Evolutionary conservation across 805 yeast species (phyloP), one percentile per base, ranked within the genome.

Genomic region (Yamadazyma olivae): DNA sequence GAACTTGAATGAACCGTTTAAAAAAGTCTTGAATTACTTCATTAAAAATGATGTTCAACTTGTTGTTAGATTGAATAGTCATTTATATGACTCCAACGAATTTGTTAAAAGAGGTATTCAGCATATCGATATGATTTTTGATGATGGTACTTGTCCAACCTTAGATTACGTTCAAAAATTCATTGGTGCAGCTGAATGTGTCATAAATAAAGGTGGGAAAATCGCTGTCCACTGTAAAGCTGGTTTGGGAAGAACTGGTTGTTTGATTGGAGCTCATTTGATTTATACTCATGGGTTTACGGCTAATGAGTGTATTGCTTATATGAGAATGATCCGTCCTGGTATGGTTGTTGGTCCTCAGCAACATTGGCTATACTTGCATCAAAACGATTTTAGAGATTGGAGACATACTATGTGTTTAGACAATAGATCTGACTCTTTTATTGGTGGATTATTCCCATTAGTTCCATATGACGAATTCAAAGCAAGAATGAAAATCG

Each of bases 341-440:
- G 99, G 99, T 27, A 93, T 93, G 99, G 97, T 93, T n/a, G 99
- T 93, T 20, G 99, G 99, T 0, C 99, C 99, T 2, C 99, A 93
- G 61, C 99, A 93, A 58, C 99, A 93, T 65, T 93, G 99, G 99
- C 71, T 93, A 40, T 93, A 93, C 55, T 73, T 93, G 45, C 96
- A 93, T 57, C 99, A 93, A 61, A 82, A 88, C 59, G 96, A 90
- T 49, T 93, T 93, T 60, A 75, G 97, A 52, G 96, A 89, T 52
- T 93, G 99, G 98, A 77, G 88, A 58, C 86, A 81, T 50, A 88
- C 96, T 8, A 89, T 85, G 95, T 80, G 80, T 14, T 55, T 89
- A 22, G 88, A 88, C 41, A 74, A 75, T 39, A 58, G 74, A 20
- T 81, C 95, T 2, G 80, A 82, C 40, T 76, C 68, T 15, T 67